These are phyloP conservation scores for Saccharomyces mikatae DNA, from an alignment of 805 yeast species.

Conservation along the genomic window DNA sequence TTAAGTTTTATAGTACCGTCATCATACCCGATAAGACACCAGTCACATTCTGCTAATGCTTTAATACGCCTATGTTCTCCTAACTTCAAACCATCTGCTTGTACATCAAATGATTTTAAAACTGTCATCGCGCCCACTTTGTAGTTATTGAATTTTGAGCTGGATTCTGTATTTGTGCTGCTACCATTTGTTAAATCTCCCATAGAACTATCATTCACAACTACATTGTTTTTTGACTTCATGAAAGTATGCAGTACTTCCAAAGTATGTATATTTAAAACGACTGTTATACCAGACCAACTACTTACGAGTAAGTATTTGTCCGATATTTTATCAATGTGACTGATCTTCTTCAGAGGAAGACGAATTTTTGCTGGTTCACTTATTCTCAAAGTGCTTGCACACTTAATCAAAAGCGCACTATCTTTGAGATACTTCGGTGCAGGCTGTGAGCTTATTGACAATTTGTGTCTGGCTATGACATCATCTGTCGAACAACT, in stretches of 20 bases:
- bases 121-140: constrained; percentile 4
- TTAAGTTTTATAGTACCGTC: constrained; percentile 24
- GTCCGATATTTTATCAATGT: constrained; percentile 6
- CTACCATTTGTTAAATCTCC: constrained; percentile 15
- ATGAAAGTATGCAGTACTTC: constrained; percentile 1
- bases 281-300: constrained; percentile 21
- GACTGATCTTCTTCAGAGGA: constrained; percentile 11
- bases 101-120: neutral
- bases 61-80: neutral
- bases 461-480: constrained; percentile 11
- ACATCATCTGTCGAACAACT: constrained; percentile 18
- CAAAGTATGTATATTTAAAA: constrained; percentile 3
- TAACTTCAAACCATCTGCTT: neutral
- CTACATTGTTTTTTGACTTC: constrained; percentile 19
- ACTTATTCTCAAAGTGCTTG: neutral
- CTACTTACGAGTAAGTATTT: constrained; percentile 7
- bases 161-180: constrained; percentile 2
- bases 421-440: neutral
- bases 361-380: neutral
- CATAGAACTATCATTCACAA: constrained; percentile 18
- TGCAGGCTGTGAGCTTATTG: neutral
- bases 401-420: neutral
- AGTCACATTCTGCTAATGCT: constrained; percentile 1
- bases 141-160: neutral
- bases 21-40: constrained; percentile 29